phyloP scores from a whole-genome alignment of 176 grass and related monocot species.

The Sorghum bicolor region DNA sequence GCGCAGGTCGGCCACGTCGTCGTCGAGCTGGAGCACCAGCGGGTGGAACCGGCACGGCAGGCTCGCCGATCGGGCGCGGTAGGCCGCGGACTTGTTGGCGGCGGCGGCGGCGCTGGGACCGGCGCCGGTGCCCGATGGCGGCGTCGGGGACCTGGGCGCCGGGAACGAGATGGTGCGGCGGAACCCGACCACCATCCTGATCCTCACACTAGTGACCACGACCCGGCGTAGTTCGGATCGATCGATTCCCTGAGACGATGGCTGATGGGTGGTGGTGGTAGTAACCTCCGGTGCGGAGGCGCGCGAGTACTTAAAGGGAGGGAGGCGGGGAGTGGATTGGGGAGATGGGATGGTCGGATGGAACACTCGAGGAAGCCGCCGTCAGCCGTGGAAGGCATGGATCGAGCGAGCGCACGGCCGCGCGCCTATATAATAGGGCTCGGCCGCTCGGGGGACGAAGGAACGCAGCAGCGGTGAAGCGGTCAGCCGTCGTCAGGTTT shows the following conservation, averaged over 20 bases:
- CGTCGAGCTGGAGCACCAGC: slow-evolving; percentile 55
- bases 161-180: slow-evolving; percentile 72
- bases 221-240: background rate
- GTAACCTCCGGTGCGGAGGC: background rate
- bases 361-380: slow-evolving; percentile 37
- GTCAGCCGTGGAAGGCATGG: background rate
- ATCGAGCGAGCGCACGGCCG: background rate
- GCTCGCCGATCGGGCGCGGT: slow-evolving; percentile 63
- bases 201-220: background rate
- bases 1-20: slow-evolving; percentile 50
- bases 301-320: slow-evolving; percentile 24
- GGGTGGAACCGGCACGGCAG: slow-evolving; percentile 79
- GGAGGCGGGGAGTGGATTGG: background rate
- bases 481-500: background rate
- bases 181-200: slow-evolving; percentile 42
- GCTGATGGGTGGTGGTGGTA: background rate
- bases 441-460: background rate
- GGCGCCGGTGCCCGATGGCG: background rate
- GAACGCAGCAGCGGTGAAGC: no score
- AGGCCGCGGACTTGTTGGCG: slow-evolving; percentile 23
- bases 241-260: background rate
- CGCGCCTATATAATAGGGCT: background rate
- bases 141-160: slow-evolving; percentile 18
- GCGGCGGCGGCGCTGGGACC: background rate
- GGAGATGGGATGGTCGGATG: background rate